phyloP scores from a whole-genome alignment of 305 asterid species.

The Stenogyne calaminthoides region DNA sequence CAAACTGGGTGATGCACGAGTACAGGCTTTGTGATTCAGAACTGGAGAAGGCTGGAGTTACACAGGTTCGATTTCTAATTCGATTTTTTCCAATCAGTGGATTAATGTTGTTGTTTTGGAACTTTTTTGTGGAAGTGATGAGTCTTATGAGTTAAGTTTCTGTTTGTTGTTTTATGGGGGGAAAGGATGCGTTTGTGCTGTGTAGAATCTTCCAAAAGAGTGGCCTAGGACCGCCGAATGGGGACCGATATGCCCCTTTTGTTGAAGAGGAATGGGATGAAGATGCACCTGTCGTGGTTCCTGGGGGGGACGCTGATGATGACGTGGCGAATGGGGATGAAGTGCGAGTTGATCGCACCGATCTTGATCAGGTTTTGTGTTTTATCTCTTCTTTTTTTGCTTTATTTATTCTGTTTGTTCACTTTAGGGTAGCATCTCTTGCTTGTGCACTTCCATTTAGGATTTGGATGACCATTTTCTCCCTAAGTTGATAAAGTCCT shows the following conservation, averaged over 20 bases:
- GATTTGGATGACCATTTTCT: not conserved
- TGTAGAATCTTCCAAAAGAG: constrained; percentile 95
- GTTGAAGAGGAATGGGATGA: constrained; percentile 79
- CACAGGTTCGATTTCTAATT: constrained; percentile 51
- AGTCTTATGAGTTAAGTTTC: constrained; percentile 24
- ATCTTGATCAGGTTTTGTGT: constrained; percentile 70
- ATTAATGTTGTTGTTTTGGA: constrained; percentile 26
- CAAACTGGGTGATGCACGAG: constrained; percentile 88
- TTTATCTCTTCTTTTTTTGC: constrained; percentile 16
- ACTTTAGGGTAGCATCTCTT: not conserved
- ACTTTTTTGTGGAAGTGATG: constrained; percentile 33
- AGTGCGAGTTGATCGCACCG: constrained; percentile 46
- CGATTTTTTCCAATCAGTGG: not conserved
- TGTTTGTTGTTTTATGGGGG: constrained; percentile 44
- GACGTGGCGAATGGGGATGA: constrained; percentile 72
- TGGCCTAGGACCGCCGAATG: constrained; percentile 87
- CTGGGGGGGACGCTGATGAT: constrained; percentile 61
- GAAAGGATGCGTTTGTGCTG: constrained; percentile 89
- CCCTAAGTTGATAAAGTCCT: not conserved
- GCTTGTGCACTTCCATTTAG: not conserved
- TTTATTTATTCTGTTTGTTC: not conserved
- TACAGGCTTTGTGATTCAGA: constrained; percentile 76
- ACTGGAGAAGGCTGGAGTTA: constrained; percentile 64
- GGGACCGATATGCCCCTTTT: constrained; percentile 86
- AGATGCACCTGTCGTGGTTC: constrained; percentile 40